Evolutionary conservation across 768 basidiomycete genomes (phyloP).

Genomic region (Trametes cubensis): DNA sequence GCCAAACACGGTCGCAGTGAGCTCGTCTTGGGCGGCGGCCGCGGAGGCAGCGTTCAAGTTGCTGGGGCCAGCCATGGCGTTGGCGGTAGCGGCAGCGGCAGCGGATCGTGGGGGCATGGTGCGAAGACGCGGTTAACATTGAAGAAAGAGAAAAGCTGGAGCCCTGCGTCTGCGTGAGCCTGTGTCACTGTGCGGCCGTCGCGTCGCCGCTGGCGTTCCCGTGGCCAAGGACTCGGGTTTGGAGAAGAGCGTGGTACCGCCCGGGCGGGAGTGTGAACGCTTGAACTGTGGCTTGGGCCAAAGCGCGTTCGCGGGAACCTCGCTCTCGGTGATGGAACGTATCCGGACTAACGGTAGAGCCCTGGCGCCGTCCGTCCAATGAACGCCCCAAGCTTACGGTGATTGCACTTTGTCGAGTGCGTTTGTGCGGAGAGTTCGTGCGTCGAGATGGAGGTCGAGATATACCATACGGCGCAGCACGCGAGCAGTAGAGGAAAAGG

Average conservation of each 20-base stretch:
- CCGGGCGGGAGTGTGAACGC: slow-evolving; percentile 13
- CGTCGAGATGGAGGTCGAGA: no score
- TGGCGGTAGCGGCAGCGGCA: slow-evolving; percentile 6
- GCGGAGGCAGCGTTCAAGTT: no score
- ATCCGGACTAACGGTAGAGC: background rate
- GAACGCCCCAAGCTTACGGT: background rate
- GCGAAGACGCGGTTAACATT: slow-evolving; percentile 13
- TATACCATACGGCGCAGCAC: no score
- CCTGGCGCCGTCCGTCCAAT: background rate
- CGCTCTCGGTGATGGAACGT: slow-evolving; percentile 7
- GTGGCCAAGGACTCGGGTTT: slow-evolving; percentile 18
- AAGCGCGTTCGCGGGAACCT: slow-evolving; percentile 18
- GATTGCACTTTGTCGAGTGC: background rate
- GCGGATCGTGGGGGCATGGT: slow-evolving; percentile 21
- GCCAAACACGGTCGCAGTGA: slow-evolving; percentile 38
- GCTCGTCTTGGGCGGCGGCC: slow-evolving; percentile 39
- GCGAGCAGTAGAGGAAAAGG: no score
- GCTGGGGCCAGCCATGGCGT: slow-evolving; percentile 20
- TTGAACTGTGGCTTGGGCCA: slow-evolving; percentile 9
- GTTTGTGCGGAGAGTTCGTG: background rate
- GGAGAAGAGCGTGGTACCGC: slow-evolving; percentile 17
- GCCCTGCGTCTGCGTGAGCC: background rate
- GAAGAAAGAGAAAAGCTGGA: slow-evolving; percentile 1
- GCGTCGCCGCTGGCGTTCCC: slow-evolving; percentile 14
- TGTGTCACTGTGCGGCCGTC: no score